Evolutionary conservation across 352 stramenopile species (phyloP).

Genomic region (Elongisporangium undulatum): DNA sequence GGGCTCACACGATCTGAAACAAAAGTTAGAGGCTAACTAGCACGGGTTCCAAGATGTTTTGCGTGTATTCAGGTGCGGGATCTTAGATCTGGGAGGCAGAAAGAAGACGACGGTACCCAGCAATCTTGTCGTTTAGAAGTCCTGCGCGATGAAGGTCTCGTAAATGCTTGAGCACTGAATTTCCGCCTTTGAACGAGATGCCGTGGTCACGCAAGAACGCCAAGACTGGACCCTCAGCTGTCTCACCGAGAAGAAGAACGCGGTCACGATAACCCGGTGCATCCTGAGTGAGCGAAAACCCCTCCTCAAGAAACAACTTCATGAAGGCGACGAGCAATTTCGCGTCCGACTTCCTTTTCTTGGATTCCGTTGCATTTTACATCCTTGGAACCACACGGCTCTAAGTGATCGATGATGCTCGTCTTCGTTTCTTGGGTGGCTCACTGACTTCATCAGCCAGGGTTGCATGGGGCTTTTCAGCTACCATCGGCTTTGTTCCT

Average conservation of each 20-base stretch:
- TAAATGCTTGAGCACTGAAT: slow-evolving; percentile 5
- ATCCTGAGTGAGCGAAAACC: slow-evolving; percentile 4
- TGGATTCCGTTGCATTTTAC: slow-evolving; percentile 2
- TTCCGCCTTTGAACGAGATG: slow-evolving; percentile 3
- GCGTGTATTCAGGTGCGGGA: slow-evolving; percentile 8
- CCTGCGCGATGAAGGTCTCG: slow-evolving; percentile 5
- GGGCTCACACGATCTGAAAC: too few relatives aligned
- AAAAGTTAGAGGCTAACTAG: neutral
- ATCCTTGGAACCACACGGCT: slow-evolving; percentile 7
- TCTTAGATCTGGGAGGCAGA: slow-evolving; percentile 1
- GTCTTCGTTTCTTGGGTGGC: slow-evolving; percentile 4
- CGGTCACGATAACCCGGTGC: slow-evolving; percentile 7
- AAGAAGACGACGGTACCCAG: slow-evolving; percentile 4
- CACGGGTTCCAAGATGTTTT: slow-evolving; percentile 5
- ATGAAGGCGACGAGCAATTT: slow-evolving; percentile 13
- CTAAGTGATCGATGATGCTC: slow-evolving; percentile 4
- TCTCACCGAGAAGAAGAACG: slow-evolving; percentile 1
- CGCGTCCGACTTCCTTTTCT: slow-evolving; percentile 16
- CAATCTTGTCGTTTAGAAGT: neutral
- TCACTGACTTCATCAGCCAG: slow-evolving; percentile 2
- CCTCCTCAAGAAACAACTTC: slow-evolving; percentile 11
- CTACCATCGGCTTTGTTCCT: neutral
- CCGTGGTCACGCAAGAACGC: slow-evolving; percentile 2
- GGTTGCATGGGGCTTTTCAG: neutral
- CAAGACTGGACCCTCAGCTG: slow-evolving; percentile 1